Evolutionary conservation across 164 flowering plant species (phyloP), one percentile per base, ranked within the genome.

Genomic region (Vitis riparia): DNA sequence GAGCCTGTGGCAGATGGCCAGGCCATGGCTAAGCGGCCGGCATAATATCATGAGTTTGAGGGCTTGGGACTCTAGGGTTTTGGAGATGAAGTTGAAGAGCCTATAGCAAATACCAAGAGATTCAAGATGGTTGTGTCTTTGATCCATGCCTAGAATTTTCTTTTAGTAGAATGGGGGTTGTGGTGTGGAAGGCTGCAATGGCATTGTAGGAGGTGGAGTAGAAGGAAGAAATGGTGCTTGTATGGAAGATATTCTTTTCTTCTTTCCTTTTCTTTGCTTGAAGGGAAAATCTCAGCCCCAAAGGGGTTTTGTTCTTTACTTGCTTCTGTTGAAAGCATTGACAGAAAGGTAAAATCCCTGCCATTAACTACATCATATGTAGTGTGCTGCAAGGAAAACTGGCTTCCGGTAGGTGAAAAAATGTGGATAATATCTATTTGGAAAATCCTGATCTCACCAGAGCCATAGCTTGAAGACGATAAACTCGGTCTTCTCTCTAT

Each of bases 31-130:
- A 37, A 23, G 27, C 27, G 75, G 67, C 27, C 2, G 53, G 49
- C 82, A 81, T 19, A 76, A 51, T 3, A 64, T 76, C 10, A 78
- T 71, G 0, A 17, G 68, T 66, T 80, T 76, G 52, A 32, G 11
- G 16, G 80, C 76, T 55, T 73, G 73, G 12, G 49, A 48, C 15
- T 67, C 53, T 13, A 80, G 58, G 52, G 2, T 68, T 37, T 66
- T 70, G 70, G 64, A 17, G 65, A 77, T 62, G 68, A 72, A 68
- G 68, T 63, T 59, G 70, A 68, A 78, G 63, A 80, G 63, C 65
- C 66, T 67, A 5, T 65, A 51, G 69, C 71, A 76, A 17, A 78
- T 68, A 13, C 69, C 63, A 44, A 62, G 59, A 48, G 64, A 67
- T 44, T 67, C 77, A 49, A 61, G 10, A 2, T 66, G 67, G 29